Base-by-base conservation (phyloP, 2,329 filamentous ascomycete genomes). In the Xylariomycetidae sp. region DNA sequence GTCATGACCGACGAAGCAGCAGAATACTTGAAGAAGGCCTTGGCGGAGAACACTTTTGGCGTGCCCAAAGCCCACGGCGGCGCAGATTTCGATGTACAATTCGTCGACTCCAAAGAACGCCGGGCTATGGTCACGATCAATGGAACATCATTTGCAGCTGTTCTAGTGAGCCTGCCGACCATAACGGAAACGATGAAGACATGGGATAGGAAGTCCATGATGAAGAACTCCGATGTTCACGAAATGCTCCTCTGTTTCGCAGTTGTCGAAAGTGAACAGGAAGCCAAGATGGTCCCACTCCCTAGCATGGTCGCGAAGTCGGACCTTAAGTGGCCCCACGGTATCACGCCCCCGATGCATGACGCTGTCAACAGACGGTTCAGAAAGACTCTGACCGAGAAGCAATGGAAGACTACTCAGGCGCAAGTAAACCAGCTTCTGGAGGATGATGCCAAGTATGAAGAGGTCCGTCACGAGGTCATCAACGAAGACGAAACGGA, bases 161-260 rank as follows among this genome's bases (percentile, higher is more conserved):
- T 81, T 14, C 68, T 94, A 56, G 80, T 94, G 7, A 87, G 93
- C 48, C 63, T 95, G 19, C 88, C 88, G 1, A 92, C 85, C 39
- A 85, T 95, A 37, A 80, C 89, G 5, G 88, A 95, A 56, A 82
- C 80, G 6, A 88, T 92, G 82, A 95, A 95, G 67, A 89, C 84
- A 38, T 95, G 87, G 85, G 88, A 94, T 56, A 81, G 81, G 52
- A 87, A 85, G 52, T 75, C 80, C 13, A 87, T 89, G 68, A 87
- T 89, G 67, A 95, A 95, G 63, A 84, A 85, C 7, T 83, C 85
- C 19, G 88, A 95, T 53, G 76, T 94, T 20, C 87, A 82, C 47
- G 87, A 94, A 63, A 93, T 95, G 84, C 72, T 94, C 22, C 64
- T 93, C 6, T 84, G 90, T 2, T 75, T 88, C 37, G 80, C 82